Base-by-base conservation (phyloP, 306 rosid genomes). In the Ceratonia siliqua region DNA sequence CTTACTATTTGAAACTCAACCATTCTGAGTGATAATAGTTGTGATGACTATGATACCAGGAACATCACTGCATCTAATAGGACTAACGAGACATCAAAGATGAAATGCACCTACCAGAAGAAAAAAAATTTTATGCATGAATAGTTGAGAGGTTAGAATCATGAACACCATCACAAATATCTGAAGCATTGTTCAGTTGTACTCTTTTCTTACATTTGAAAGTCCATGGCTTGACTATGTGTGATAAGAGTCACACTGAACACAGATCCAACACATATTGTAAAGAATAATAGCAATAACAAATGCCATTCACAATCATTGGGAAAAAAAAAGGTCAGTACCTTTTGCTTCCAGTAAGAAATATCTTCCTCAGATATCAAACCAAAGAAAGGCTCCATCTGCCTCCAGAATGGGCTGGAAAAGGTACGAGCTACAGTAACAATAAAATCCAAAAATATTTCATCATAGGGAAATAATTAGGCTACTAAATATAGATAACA, bases 381-480 rank as follows among this genome's bases (percentile, higher is more conserved):
- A 86, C 89, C 46, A 61, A 95, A 92, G 87, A 86, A 86, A 61
- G 92, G 85, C 83, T 92, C 99, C 91, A 84, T 89, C 88, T 86
- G 90, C 87, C 64, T 82, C 99, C 99, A 95, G 75, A 92, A 95
- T 57, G 89, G 36, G 82, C 85, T 82, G 76, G 89, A 86, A 68
- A 85, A 86, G 78, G 87, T 78, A 66, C 66, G 73, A 78, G 82
- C 99, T 95, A 94, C 78, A 72, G 82, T 45, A 49, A 83, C 52
- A 76, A 74, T 62, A 81, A 79, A 64, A 78, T 71, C 62, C 10
- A 84, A 79, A 80, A 66, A 12, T 30, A 81, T 55, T 70, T 27
- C 74, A 80, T 73, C 70, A 76, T 68, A 42, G 48, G 18, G 28
- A 59, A 70, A 13, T 55, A 70, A 45, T 74, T 65, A 58, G 76